A percentile compares a stretch with the other conserved stretches of the same genome.
Evolutionary conservation across 768 basidiomycete species (phyloP).

Genomic region (Lyophyllum decastes): DNA sequence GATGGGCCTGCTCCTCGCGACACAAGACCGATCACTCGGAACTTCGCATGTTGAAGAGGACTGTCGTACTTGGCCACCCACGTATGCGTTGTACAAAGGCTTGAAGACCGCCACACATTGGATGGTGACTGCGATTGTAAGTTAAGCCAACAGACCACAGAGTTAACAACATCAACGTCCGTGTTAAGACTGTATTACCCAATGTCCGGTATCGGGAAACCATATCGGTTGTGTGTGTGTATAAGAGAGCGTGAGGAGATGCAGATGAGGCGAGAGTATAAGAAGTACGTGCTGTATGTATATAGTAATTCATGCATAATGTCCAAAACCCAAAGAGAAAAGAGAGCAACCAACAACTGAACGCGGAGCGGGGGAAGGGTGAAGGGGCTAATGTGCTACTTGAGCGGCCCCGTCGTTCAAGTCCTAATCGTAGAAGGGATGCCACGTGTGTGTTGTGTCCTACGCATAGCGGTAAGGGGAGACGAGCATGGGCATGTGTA

Average conservation of each 20-base stretch:
- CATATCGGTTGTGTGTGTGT: conserved; percentile 3
- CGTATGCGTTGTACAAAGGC: too few relatives aligned
- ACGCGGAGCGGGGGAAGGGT: too few relatives aligned
- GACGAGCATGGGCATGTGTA: neutral
- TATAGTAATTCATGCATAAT: neutral
- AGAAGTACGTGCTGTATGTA: neutral
- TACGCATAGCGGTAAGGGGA: neutral
- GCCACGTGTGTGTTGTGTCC: neutral
- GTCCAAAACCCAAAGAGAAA: neutral
- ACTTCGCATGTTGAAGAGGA: too few relatives aligned
- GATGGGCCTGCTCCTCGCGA: too few relatives aligned
- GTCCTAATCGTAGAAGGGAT: neutral
- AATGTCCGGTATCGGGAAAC: neutral
- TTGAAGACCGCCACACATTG: too few relatives aligned
- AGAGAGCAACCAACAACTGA: neutral
- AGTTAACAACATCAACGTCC: too few relatives aligned
- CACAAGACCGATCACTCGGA: too few relatives aligned
- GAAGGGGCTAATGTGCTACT: too few relatives aligned
- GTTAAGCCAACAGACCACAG: too few relatives aligned
- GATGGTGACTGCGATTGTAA: too few relatives aligned
- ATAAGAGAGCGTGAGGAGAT: conserved; percentile 2
- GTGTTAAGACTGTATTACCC: conserved; percentile 8
- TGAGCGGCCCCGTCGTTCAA: too few relatives aligned
- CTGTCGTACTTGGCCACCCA: too few relatives aligned
- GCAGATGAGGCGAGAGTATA: neutral